Base-by-base conservation (phyloP, 108 stramenopile genomes). In the Fragilaria crotonensis region DNA sequence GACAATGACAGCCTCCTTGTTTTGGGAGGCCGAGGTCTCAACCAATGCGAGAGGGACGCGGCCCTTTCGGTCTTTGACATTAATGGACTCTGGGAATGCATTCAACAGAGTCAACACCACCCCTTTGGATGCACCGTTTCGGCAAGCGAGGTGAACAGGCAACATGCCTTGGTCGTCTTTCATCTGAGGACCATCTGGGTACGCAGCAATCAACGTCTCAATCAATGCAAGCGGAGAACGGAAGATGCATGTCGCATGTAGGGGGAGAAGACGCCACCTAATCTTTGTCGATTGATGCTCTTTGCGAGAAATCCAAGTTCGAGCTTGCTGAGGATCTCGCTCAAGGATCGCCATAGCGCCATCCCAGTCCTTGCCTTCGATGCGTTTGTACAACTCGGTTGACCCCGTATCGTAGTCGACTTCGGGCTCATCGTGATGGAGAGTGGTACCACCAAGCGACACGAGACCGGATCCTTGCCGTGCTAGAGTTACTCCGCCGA, bases 161-260 rank as follows among this genome's bases (percentile, higher is more conserved):
- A 93, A 64, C 91, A 93, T 89, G 47, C 87, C 91, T 63, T 93
- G 91, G 72, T 93, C 91, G 57, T 93, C 91, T 55, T 85, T 85
- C 71, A 73, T 80, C n/a, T 76, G 66, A 1, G 91, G 70, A 31
- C 72, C 91, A 48, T 83, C 83, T 19, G 73, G 79, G 64, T 89
- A 83, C 14, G 76, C 57, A 5, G 72, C 70, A 21, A 93, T 76
- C n/a, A 93, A 58, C 18, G 75, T 77, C 54, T 89, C 87, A 30
- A 93, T 89, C 18, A 93, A 57, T 23, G 67, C 72, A 25, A 87
- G 41, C 7, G 87, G 91, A 0, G 87, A 80, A 7, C 85, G 79
- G 54, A 93, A 89, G 54, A 76, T 69, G 49, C 90, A 86, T 41
- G 78, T 77, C 20, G 86, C 87, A 55, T 93, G 90, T 29, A 93